Evolutionary conservation across 2,329 filamentous ascomycete genomes (phyloP).

Genomic region (Fusarium neocosmosporiellum): DNA sequence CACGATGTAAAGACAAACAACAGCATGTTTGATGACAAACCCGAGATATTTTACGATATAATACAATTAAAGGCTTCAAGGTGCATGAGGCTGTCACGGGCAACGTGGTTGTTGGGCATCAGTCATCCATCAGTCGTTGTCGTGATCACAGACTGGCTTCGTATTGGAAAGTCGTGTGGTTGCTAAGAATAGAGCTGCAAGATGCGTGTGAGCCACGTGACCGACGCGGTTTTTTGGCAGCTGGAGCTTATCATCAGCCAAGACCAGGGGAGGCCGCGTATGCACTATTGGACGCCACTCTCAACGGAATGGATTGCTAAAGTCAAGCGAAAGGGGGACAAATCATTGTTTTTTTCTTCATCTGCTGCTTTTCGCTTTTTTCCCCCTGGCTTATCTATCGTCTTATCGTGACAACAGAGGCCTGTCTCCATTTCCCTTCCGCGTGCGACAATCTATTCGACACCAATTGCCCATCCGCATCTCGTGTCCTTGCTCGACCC

Average conservation of each 20-base stretch:
- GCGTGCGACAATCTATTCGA: conserved; percentile 33
- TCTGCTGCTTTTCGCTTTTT: conserved; percentile 1
- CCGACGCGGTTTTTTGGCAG: conserved; percentile 17
- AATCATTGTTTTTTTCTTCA: neutral
- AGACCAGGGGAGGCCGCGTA: conserved; percentile 21
- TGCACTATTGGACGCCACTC: conserved; percentile 29
- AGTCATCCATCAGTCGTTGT: neutral
- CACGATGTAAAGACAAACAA: neutral
- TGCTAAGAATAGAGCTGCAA: conserved; percentile 22
- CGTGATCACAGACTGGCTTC: conserved; percentile 1
- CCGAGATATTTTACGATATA: neutral
- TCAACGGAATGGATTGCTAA: conserved; percentile 1
- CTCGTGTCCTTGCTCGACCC: conserved; percentile 36
- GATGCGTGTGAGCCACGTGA: neutral
- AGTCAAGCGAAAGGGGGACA: neutral
- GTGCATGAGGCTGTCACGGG: neutral
- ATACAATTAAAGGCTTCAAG: neutral
- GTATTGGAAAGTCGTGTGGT: conserved; percentile 2
- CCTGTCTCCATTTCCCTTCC: conserved; percentile 8
- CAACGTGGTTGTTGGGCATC: conserved; percentile 3
- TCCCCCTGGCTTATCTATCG: conserved; percentile 23
- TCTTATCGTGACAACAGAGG: conserved; percentile 8
- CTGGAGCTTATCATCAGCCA: neutral
- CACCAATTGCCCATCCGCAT: conserved; percentile 21
- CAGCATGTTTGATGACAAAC: neutral